Percentiles rank a stretch among this genome's conserved stretches.
These are phyloP conservation scores for Skeletonema menzelii DNA, from an alignment of 108 stramenopile species.

Conservation along the genomic window DNA sequence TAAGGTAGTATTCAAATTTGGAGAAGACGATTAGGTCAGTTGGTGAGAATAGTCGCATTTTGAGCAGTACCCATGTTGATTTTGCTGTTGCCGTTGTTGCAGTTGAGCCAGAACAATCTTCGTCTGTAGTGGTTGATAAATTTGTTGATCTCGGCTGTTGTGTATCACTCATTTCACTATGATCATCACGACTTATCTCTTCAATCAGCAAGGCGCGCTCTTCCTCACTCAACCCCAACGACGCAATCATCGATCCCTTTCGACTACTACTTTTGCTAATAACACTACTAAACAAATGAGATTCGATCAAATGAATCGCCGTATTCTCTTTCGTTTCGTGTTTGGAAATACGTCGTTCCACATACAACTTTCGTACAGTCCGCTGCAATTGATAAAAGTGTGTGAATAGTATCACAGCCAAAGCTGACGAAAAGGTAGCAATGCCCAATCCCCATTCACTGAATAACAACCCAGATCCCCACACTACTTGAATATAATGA, in stretches of 20 bases:
- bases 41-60: background rate
- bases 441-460: constrained; percentile 8
- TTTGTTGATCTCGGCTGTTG: too few species aligned
- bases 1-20: background rate
- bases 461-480: background rate
- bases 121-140: background rate
- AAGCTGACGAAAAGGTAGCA: background rate
- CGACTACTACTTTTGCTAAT: too few species aligned
- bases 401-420: background rate
- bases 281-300: background rate
- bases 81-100: background rate
- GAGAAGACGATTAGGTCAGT: background rate
- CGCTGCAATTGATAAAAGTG: constrained; percentile 5
- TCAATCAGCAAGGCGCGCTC: background rate
- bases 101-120: background rate
- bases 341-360: background rate
- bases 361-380: background rate
- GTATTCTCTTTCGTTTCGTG: background rate
- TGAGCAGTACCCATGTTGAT: background rate
- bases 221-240: background rate
- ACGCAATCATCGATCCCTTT: too few species aligned
- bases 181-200: background rate
- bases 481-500: constrained; percentile 4
- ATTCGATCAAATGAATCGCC: background rate
- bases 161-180: background rate